Conservation (phyloP, 2,329 filamentous ascomycete genomes). For the Trichoderma semiorbis region DNA sequence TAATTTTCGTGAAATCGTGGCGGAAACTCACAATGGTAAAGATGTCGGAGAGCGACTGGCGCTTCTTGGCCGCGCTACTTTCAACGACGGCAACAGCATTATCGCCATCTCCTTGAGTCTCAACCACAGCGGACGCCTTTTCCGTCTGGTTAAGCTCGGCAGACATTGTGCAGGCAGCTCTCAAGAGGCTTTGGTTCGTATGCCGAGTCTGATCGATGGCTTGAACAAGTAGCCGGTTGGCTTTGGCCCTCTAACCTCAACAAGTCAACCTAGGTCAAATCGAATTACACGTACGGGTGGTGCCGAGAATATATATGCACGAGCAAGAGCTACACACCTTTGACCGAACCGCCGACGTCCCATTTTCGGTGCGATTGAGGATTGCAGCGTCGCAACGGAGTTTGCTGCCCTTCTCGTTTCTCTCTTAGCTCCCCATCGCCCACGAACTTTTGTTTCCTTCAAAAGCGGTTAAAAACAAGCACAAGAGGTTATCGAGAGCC, state of each 20-base stretch:
- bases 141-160: neutral
- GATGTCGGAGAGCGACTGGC: slow-evolving; percentile 26
- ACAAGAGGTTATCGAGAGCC: neutral
- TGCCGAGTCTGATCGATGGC: neutral
- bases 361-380: neutral
- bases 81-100: neutral
- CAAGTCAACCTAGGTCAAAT: neutral
- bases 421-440: neutral
- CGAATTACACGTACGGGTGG: neutral
- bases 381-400: neutral
- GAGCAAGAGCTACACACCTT: neutral
- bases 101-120: neutral
- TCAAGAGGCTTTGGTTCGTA: neutral
- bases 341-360: neutral
- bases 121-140: neutral
- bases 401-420: neutral
- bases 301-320: slow-evolving; percentile 6
- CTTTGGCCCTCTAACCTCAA: neutral
- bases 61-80: slow-evolving; percentile 15
- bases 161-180: neutral
- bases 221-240: neutral
- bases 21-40: slow-evolving; percentile 26
- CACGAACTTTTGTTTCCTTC: neutral
- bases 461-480: neutral
- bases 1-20: no score